Evolutionary conservation across 2,329 filamentous ascomycete species (phyloP).

Genomic region (Purpureocillium takamizusanense): DNA sequence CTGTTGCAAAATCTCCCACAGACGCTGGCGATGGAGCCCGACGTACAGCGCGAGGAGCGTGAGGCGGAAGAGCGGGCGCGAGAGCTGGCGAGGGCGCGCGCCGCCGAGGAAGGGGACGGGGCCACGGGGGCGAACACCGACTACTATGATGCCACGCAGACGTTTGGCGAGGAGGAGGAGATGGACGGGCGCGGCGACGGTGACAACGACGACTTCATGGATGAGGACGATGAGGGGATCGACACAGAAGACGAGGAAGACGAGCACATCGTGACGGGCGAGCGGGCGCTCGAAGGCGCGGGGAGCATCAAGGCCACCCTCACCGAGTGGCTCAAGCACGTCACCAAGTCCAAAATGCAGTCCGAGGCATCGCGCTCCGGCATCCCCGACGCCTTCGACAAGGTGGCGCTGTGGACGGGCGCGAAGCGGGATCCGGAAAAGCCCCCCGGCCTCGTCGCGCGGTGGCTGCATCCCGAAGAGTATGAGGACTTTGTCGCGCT

Average conservation of each 20-base stretch:
- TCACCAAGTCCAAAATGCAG: constrained; percentile 23
- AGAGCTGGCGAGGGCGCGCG: constrained; percentile 13
- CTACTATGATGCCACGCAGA: constrained; percentile 25
- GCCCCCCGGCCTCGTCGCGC: constrained; percentile 44
- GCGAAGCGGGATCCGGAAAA: constrained; percentile 15
- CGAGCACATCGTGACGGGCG: constrained; percentile 11
- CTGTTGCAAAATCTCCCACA: constrained; percentile 72
- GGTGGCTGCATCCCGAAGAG: constrained; percentile 70
- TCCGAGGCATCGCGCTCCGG: constrained; percentile 14
- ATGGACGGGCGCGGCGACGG: constrained; percentile 15
- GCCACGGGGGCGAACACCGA: constrained; percentile 18
- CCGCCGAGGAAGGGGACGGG: constrained; percentile 7
- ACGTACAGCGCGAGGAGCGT: constrained; percentile 33
- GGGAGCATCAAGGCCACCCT: constrained; percentile 21
- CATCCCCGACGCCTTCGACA: constrained; percentile 16
- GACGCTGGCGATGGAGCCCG: constrained; percentile 51
- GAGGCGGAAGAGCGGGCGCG: constrained; percentile 31
- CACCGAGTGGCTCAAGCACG: constrained; percentile 25
- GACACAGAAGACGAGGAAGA: constrained; percentile 14
- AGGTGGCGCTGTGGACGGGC: constrained; percentile 16
- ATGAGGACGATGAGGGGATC: constrained; percentile 15
- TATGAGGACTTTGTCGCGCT: constrained; percentile 65
- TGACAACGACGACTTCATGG: constrained; percentile 13
- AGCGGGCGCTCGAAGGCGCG: constrained; percentile 28
- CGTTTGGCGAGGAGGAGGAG: constrained; percentile 23